A percentile compares a stretch with the other conserved stretches of the same genome.
Conservation (phyloP, 139 green algal genomes). For the Volvox reticuliferus region DNA sequence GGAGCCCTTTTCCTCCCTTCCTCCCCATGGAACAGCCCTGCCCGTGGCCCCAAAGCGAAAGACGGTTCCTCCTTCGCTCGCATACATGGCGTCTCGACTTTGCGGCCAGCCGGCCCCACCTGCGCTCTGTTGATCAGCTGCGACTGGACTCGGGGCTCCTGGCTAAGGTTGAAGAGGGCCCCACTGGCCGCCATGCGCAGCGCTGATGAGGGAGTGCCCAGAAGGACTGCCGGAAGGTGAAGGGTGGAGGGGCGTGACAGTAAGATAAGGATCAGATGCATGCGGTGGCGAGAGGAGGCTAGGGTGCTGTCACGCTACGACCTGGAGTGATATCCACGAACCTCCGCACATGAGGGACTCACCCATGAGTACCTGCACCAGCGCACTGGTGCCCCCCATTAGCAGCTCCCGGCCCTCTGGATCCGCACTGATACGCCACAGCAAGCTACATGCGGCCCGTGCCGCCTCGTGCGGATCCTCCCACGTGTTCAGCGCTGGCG, state of each 20-base stretch:
- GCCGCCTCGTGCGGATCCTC: constrained; percentile 27
- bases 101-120: background rate
- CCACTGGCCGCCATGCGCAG: constrained; percentile 42
- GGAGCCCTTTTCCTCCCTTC: too few relatives aligned
- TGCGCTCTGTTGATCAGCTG: constrained; percentile 31
- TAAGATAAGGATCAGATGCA: too few relatives aligned
- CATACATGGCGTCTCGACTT: too few relatives aligned
- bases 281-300: too few relatives aligned
- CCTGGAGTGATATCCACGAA: too few relatives aligned
- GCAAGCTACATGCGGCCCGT: constrained; percentile 15
- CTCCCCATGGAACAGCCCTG: too few relatives aligned
- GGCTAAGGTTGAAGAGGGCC: constrained; percentile 18
- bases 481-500: background rate
- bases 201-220: constrained; percentile 18
- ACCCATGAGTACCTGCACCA: constrained; percentile 45
- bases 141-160: constrained; percentile 20
- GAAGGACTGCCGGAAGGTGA: constrained; percentile 9
- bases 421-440: constrained; percentile 36
- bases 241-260: too few relatives aligned
- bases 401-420: constrained; percentile 26
- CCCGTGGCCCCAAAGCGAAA: too few relatives aligned
- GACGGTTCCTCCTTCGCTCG: too few relatives aligned
- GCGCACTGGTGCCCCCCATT: constrained; percentile 14
- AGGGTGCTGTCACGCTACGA: too few relatives aligned
- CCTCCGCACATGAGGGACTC: background rate